These are phyloP conservation scores for Lasiodiplodia gonubiensis DNA, from an alignment of 2,329 filamentous ascomycete genomes.

Conservation along the genomic window DNA sequence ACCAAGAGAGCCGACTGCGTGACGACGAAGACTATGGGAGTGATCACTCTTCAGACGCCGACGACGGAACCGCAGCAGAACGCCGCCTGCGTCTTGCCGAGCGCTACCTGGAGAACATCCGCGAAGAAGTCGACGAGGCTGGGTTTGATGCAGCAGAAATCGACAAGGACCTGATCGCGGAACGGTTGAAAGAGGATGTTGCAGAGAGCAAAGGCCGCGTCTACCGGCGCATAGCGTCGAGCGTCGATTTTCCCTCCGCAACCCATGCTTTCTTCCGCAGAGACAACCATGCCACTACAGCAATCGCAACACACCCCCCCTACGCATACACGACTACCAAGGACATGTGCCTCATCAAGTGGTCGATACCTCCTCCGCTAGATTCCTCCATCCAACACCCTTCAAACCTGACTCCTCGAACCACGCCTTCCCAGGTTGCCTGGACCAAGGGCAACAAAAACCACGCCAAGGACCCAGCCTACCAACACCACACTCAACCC, in stretches of 20 bases:
- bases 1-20: slow-evolving; percentile 49
- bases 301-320: slow-evolving; percentile 77
- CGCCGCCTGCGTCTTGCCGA: slow-evolving; percentile 86
- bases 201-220: slow-evolving; percentile 89
- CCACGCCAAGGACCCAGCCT: slow-evolving; percentile 67
- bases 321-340: slow-evolving; percentile 89
- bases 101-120: slow-evolving; percentile 89
- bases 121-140: slow-evolving; percentile 75
- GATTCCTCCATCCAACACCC: slow-evolving; percentile 42
- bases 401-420: slow-evolving; percentile 59
- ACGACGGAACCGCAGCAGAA: slow-evolving; percentile 84
- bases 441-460: slow-evolving; percentile 66
- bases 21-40: slow-evolving; percentile 58
- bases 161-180: slow-evolving; percentile 88
- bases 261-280: slow-evolving; percentile 76
- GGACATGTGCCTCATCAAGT: slow-evolving; percentile 84
- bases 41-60: slow-evolving; percentile 71
- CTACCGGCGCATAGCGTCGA: slow-evolving; percentile 77
- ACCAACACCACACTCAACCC: slow-evolving; percentile 72
- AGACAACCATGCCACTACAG: slow-evolving; percentile 79
- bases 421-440: slow-evolving; percentile 66
- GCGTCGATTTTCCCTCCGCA: slow-evolving; percentile 72
- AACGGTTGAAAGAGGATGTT: slow-evolving; percentile 88
- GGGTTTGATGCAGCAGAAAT: slow-evolving; percentile 96
- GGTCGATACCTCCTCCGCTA: slow-evolving; percentile 75